Percentiles rank a stretch among this genome's conserved stretches.
These are phyloP conservation scores for Mrakia gelida DNA, from an alignment of 768 basidiomycete genomes.

Conservation along the genomic window DNA sequence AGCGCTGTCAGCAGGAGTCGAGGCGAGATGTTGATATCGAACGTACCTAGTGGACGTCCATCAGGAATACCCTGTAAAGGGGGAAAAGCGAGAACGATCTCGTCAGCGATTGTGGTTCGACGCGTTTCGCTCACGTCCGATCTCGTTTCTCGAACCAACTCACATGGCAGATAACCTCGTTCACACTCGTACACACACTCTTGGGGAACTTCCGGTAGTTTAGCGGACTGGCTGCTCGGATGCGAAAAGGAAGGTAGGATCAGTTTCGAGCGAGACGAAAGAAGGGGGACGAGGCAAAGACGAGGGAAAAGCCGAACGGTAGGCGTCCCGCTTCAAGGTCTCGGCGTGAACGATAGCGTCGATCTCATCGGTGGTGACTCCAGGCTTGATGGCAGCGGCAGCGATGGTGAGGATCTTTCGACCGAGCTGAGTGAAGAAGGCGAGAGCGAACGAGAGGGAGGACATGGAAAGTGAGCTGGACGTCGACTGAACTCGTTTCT, in stretches of 20 bases:
- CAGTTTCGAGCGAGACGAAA: background rate
- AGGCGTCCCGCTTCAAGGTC: constrained; percentile 80
- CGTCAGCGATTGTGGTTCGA: too few relatives aligned
- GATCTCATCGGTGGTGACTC: constrained; percentile 90
- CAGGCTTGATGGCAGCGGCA: constrained; percentile 79
- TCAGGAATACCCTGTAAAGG: constrained; percentile 71
- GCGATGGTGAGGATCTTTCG: constrained; percentile 91
- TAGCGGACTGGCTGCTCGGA: constrained; percentile 63
- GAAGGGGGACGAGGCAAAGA: background rate
- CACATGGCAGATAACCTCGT: constrained; percentile 89
- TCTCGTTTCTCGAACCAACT: constrained; percentile 24
- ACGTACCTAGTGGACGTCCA: constrained; percentile 45
- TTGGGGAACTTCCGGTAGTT: constrained; percentile 90
- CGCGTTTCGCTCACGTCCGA: background rate
- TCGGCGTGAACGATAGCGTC: constrained; percentile 92
- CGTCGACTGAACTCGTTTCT: background rate
- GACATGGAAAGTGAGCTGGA: background rate
- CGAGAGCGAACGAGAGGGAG: background rate
- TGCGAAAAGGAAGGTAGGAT: background rate
- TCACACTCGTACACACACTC: constrained; percentile 92
- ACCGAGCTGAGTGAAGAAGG: constrained; percentile 56
- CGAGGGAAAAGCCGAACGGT: constrained; percentile 48
- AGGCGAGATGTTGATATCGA: background rate
- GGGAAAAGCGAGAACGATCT: background rate
- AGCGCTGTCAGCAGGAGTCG: background rate